A percentile compares a stretch with the other conserved stretches of the same genome.
phyloP scores from a whole-genome alignment of 257 asterid genomes.

The Parsonsia alboflavescens region DNA sequence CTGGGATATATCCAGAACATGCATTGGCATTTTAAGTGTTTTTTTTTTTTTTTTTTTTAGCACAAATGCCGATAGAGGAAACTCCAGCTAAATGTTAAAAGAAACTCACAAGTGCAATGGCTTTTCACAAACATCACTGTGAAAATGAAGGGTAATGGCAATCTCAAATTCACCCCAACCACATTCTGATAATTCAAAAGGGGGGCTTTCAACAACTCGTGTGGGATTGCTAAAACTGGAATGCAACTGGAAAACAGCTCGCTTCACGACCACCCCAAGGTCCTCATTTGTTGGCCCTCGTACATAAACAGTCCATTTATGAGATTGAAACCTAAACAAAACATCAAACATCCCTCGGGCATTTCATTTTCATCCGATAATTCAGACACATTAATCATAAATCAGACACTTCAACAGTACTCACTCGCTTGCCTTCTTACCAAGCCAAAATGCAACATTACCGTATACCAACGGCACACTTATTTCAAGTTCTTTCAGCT shows the following conservation, averaged over 20 bases:
- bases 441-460: constrained; percentile 95
- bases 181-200: constrained; percentile 82
- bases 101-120: constrained; percentile 88
- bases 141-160: constrained; percentile 83
- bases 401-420: constrained; percentile 20
- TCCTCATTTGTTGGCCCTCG: constrained; percentile 91
- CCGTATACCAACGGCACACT: constrained; percentile 85
- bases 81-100: constrained; percentile 16
- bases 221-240: constrained; percentile 90
- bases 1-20: not conserved
- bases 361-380: constrained; percentile 34
- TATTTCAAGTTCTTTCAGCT: constrained; percentile 70
- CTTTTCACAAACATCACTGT: constrained; percentile 65
- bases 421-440: constrained; percentile 98
- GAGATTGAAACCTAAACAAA: constrained; percentile 65
- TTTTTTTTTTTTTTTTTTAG: too few relatives aligned
- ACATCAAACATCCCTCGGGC: constrained; percentile 8
- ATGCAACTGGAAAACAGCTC: constrained; percentile 85
- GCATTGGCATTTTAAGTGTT: not conserved
- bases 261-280: constrained; percentile 73
- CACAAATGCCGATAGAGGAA: not conserved
- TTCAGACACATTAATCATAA: constrained; percentile 4
- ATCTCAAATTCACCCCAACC: constrained; percentile 99
- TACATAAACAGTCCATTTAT: constrained; percentile 86
- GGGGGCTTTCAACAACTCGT: constrained; percentile 66